Evolutionary conservation across 176 grass and related monocot species (phyloP), one percentile per base, ranked within the genome.

Genomic region (Microstegium vimineum): DNA sequence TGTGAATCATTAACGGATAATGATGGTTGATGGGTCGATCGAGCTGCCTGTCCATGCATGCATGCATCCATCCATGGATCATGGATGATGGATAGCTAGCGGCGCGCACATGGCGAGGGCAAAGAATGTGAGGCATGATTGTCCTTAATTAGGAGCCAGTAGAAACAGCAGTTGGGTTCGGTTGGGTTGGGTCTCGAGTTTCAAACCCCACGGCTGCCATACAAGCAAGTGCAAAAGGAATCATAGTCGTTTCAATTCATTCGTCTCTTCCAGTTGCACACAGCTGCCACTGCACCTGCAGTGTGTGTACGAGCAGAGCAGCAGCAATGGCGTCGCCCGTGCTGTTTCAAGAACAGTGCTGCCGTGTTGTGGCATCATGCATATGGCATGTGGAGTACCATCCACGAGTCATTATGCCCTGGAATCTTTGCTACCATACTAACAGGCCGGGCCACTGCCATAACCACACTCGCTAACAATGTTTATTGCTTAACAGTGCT

Each of bases 91-190:
- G 57, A 60, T 71, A 22, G 66, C 14, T 6, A 22, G 4, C n/a
- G 71, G 80, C 87, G 77, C 82, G 80, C 87, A 81, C 82, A 89
- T 89, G 82, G 64, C 30, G 26, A 57, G 72, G n/a, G 56, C 65
- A 36, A 34, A 16, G 45, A 66, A 82, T 46, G 56, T n/a, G 83
- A 38, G 6, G 66, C 56, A 54, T 66, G 13, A 86, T 82, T 86
- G 73, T 81, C 33, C 54, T 71, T 82, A 35, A 57, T 82, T 82
- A 32, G 64, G 54, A 71, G 77, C 76, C 32, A 47, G 63, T 30
- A 69, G 32, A n/a, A 42, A 10, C 28, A 10, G 75, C 36, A 23
- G 77, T 52, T 80, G 33, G 13, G 18, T 61, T 75, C 5, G 37
- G 75, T 18, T 14, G 52, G 40, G 42, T 26, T 43, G 60, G 37